Percentiles rank a stretch among this genome's conserved stretches.
phyloP scores from a whole-genome alignment of 2,329 filamentous ascomycete genomes.

The Penicillium rolfsii region DNA sequence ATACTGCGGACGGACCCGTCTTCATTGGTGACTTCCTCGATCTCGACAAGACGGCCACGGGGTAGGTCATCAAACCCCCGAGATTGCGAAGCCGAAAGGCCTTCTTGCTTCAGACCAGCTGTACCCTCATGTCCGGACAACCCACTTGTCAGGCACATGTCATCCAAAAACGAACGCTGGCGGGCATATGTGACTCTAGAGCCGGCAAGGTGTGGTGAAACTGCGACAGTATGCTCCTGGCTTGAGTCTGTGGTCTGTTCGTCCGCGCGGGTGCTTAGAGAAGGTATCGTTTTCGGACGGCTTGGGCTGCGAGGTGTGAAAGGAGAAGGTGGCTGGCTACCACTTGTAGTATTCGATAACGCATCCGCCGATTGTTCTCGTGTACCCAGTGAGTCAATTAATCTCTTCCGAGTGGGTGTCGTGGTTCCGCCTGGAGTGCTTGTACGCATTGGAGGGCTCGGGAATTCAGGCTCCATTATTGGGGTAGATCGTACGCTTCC shows the following conservation, averaged over 20 bases:
- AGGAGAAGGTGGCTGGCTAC: slow-evolving; percentile 18
- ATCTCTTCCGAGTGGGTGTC: slow-evolving; percentile 36
- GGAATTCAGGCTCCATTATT: background rate
- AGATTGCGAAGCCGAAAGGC: slow-evolving; percentile 10
- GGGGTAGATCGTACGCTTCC: background rate
- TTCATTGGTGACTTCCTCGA: slow-evolving; percentile 53
- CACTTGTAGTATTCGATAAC: slow-evolving; percentile 11
- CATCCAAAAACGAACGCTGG: slow-evolving; percentile 62
- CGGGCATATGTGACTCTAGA: slow-evolving; percentile 62
- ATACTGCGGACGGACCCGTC: slow-evolving; percentile 57
- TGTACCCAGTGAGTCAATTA: slow-evolving; percentile 40
- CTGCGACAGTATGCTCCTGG: slow-evolving; percentile 17
- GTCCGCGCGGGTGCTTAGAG: slow-evolving; percentile 10
- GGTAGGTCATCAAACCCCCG: slow-evolving; percentile 12
- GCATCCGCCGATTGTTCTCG: slow-evolving; percentile 17
- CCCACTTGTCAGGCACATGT: slow-evolving; percentile 40
- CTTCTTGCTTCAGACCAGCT: slow-evolving; percentile 7
- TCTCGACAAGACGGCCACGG: slow-evolving; percentile 34
- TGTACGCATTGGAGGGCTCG: slow-evolving; percentile 1
- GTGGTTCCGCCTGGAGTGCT: slow-evolving; percentile 9
- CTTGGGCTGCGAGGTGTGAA: slow-evolving; percentile 11
- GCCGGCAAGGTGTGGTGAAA: slow-evolving; percentile 35
- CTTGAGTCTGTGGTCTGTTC: slow-evolving; percentile 7
- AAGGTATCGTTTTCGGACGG: slow-evolving; percentile 5
- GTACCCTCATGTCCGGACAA: slow-evolving; percentile 11